Evolutionary conservation across 495 filamentous ascomycete genomes (phyloP), one percentile per base, ranked within the genome.

Genomic region (Filosporella fistucella): DNA sequence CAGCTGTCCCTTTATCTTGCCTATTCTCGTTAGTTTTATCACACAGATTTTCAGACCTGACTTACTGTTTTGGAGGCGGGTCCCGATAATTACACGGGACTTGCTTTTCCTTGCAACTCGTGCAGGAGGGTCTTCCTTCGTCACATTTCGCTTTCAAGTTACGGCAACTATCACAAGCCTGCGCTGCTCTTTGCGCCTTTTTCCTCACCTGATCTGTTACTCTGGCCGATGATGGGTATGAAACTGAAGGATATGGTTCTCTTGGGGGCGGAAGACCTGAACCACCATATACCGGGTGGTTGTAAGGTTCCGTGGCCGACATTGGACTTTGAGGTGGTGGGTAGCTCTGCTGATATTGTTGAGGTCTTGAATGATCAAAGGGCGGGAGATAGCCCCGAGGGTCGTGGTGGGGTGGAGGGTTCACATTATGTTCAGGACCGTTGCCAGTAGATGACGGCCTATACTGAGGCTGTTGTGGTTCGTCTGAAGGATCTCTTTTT

Each of bases 101-200:
- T 34, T 68, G 70, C 52, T 80, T 80, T 48, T 80, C 76, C 40
- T 68, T 68, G 50, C 76, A 80, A 33, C 69, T 76, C 32, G 70
- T 72, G 54, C 76, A 80, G 0, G 29, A 14, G 2, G 76, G 81
- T 61, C 74, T 81, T 42, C 69, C 68, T 67, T 86, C 82, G 48
- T 85, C 80, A 59, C 82, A 86, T 63, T 84, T 85, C 22, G 81
- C 81, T 60, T 86, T 86, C n/a, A 83, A 69, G 42, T 72, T 66
- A 39, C 82, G 72, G 64, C 82, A 86, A 56, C 73, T 75, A 52
- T 86, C 81, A 62, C 82, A 86, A 24, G 82, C 82, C 74, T 85
- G 61, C n/a, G 54, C 51, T 10, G 54, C 55, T 23, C 55, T 11
- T 24, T 54, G 47, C 16, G 54, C 58, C 45, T 57, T 58, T 44